phyloP scores from a whole-genome alignment of 371 early-diverging fungal genomes.

The Mucor circinelloides region DNA sequence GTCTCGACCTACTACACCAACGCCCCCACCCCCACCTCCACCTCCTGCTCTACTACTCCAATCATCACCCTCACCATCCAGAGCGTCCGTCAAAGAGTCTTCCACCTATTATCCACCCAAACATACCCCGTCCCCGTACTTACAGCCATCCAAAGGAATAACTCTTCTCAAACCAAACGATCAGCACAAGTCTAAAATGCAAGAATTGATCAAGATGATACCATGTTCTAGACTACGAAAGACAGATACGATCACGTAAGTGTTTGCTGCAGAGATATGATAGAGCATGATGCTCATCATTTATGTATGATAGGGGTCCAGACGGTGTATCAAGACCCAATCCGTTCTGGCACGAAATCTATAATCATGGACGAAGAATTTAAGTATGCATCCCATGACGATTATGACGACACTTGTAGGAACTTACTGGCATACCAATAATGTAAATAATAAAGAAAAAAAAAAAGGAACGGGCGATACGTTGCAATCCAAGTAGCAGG shows the following conservation, averaged over 20 bases:
- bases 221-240: slow-evolving; percentile 12
- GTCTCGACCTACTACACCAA: background rate
- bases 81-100: background rate
- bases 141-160: background rate
- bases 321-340: slow-evolving; percentile 16
- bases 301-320: slow-evolving; percentile 6
- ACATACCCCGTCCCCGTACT: background rate
- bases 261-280: background rate
- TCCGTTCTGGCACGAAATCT: slow-evolving; percentile 25
- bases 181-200: slow-evolving; percentile 22
- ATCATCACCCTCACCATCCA: background rate
- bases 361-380: slow-evolving; percentile 5
- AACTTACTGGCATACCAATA: too few relatives aligned
- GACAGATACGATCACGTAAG: slow-evolving; percentile 23
- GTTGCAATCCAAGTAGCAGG: too few relatives aligned
- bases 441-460: too few relatives aligned
- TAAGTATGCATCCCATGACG: too few relatives aligned
- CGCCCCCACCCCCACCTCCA: background rate
- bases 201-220: slow-evolving; percentile 16
- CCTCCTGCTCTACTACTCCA: background rate
- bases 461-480: too few relatives aligned
- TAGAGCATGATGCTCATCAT: background rate
- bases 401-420: too few relatives aligned
- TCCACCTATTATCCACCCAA: background rate
- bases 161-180: slow-evolving; percentile 12